phyloP scores from a whole-genome alignment of 352 stramenopile species.

The Phytophthora aleatoria region DNA sequence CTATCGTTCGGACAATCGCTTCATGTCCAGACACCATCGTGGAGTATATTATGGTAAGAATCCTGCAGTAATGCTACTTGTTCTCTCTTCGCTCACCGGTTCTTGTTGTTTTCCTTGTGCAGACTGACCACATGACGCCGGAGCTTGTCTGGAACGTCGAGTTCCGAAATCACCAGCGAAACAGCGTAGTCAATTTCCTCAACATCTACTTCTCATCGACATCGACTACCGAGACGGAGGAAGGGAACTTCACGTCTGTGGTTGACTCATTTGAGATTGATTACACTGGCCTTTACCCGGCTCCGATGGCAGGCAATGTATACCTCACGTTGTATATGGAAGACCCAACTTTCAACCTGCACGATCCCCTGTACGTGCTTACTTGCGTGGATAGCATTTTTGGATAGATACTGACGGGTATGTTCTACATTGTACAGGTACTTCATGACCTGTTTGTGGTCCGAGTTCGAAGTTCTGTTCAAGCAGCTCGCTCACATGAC shows the following conservation, averaged over 20 bases:
- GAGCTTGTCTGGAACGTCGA: slow-evolving; percentile 94
- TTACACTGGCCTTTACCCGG: slow-evolving; percentile 70
- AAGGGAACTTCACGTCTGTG: slow-evolving; percentile 42
- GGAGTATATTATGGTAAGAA: slow-evolving; percentile 62
- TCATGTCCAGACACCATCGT: slow-evolving; percentile 54
- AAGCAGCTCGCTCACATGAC: slow-evolving; percentile 71
- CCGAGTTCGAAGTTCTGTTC: slow-evolving; percentile 79
- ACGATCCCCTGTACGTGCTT: slow-evolving; percentile 84
- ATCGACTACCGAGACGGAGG: slow-evolving; percentile 49
- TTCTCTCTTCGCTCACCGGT: neutral
- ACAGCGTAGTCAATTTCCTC: slow-evolving; percentile 73
- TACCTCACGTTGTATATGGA: slow-evolving; percentile 94
- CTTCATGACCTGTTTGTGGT: slow-evolving; percentile 80
- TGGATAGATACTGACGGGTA: slow-evolving; percentile 3
- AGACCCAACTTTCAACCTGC: slow-evolving; percentile 91
- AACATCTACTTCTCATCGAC: slow-evolving; percentile 74
- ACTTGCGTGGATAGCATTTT: neutral
- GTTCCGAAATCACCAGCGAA: slow-evolving; percentile 85
- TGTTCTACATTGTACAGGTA: slow-evolving; percentile 39
- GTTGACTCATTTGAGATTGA: slow-evolving; percentile 74
- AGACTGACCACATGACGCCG: slow-evolving; percentile 91
- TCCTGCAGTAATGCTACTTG: neutral
- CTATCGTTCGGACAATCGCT: slow-evolving; percentile 65
- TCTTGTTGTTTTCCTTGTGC: slow-evolving; percentile 28
- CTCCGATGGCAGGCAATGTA: slow-evolving; percentile 83